Evolutionary conservation across 1,284 basidiomycete species (phyloP), one percentile per base, ranked within the genome.

Genomic region (Fomes fomentarius): DNA sequence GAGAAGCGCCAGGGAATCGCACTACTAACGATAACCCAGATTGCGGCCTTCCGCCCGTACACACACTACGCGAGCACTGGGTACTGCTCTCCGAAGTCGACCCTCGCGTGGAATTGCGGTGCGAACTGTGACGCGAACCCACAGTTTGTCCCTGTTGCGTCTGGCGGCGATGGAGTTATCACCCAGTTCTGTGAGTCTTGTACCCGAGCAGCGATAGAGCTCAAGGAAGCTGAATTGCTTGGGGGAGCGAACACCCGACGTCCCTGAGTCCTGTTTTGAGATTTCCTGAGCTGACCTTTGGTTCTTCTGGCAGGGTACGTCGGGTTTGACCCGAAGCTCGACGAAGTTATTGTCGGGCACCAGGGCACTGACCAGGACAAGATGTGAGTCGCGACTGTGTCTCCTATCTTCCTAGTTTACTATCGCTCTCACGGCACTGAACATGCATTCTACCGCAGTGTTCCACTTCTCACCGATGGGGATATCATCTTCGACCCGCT

Each of bases 141-240:
- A 1, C 70, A 64, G 6, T 89, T 89, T 63, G 38, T 75, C 15
- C 81, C 84, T 1, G 69, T 83, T 5, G 85, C 84, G 15, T 76
- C 84, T 0, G 87, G 87, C 26, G 87, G 86, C 1, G 78, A 89
- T 59, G 84, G 84, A 2, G 55, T 61, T 11, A 44, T 43, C 7
- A 69, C 76, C 1, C 86, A 86, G 63, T 84, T 70, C 48, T 81
- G 77, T 78, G 51, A 66, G 76, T 63, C 4, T 41, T 49, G 10
- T 45, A 46, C n/a, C 41, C 44, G 6, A n/a, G n/a, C n/a, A n/a
- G n/a, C n/a, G n/a, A n/a, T n/a, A n/a, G n/a, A n/a, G n/a, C n/a
- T n/a, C n/a, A n/a, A n/a, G n/a, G n/a, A n/a, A n/a, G n/a, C n/a
- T n/a, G n/a, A n/a, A n/a, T n/a, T n/a, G n/a, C n/a, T n/a, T n/a